Percentiles rank a stretch among this genome's conserved stretches.
phyloP scores from a whole-genome alignment of 78 protist genomes.

The Planoprotostelium fungivorum region DNA sequence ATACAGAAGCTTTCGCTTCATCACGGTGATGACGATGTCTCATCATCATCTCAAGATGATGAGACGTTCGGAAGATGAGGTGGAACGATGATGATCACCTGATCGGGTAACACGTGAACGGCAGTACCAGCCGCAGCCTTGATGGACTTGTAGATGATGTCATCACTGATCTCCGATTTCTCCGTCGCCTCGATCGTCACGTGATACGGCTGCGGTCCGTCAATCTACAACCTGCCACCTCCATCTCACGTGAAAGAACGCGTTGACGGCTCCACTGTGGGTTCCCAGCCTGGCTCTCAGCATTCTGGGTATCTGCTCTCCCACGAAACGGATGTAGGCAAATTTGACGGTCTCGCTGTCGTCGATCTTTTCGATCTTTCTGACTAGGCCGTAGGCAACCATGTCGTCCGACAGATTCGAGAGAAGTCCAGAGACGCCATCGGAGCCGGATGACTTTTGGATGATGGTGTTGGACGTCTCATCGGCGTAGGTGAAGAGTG shows the following conservation, averaged over 20 bases:
- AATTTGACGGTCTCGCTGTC: slow-evolving; percentile 45
- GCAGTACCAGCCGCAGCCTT: slow-evolving; percentile 33
- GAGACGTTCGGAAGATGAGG: neutral
- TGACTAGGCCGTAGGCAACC: slow-evolving; percentile 52
- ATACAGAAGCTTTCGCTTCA: too few relatives aligned
- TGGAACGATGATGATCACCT: neutral
- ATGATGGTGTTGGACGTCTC: neutral
- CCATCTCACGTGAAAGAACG: slow-evolving; percentile 12
- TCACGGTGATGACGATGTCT: neutral
- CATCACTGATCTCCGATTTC: slow-evolving; percentile 34
- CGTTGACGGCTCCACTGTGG: slow-evolving; percentile 45
- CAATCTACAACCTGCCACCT: neutral
- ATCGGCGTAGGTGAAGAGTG: neutral
- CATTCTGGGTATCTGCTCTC: slow-evolving; percentile 51
- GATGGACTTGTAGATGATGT: slow-evolving; percentile 19
- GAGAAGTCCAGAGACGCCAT: neutral
- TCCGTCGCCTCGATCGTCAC: slow-evolving; percentile 35
- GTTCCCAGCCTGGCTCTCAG: slow-evolving; percentile 61
- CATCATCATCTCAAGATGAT: neutral
- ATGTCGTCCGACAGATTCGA: neutral
- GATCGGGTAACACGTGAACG: slow-evolving; percentile 15
- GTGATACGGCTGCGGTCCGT: slow-evolving; percentile 33
- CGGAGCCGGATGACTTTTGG: neutral
- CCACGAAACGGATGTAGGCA: slow-evolving; percentile 41
- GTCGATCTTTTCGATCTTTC: slow-evolving; percentile 38